Base-by-base conservation (phyloP, 805 yeast genomes). In the Starmerella gropengiesseri region DNA sequence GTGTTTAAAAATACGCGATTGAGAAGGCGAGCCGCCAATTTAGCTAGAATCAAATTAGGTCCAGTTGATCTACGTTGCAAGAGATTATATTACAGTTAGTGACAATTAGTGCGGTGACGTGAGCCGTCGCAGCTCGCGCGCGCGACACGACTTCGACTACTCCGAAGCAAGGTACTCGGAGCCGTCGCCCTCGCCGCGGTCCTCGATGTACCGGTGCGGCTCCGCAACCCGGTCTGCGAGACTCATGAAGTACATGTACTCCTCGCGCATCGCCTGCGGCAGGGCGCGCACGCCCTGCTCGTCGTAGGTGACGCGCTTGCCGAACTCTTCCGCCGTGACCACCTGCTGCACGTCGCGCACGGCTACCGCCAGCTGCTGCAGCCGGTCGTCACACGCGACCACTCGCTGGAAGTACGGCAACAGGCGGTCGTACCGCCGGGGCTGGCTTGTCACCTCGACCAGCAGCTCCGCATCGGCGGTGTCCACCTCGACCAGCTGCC, bases 201-300 rank as follows among this genome's bases (percentile, higher is more conserved):
- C 48, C 35, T 50, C 42, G 2, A 50, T 70, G 13, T 64, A 63
- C 41, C 71, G 75, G 58, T 81, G 87, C 28, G 78, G 63, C 54
- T 77, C 83, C 4, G 87, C 86, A 55, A 80, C 75, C 17, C 72
- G 68, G 54, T 78, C 81, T 42, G 84, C 78, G 40, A 81, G 65
- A 55, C 79, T 81, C 75, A 80, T 77, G 57, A 79, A 80, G 44
- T 81, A 67, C 37, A 65, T 63, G 56, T 78, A 77, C 61, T 80
- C 86, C 48, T 73, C 75, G 51, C 71, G 73, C 40, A 64, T 45
- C 8, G 55, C 51, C 4, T 38, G 29, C 2, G 54, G 54, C n/a
- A 46, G 41, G 2, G 49, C 42, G 1, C 34, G 42, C 7, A 47
- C 19, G 7, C 54, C 49, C 21, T 47, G 48, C 14, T 40, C 45